Evolutionary conservation across 2,329 filamentous ascomycete species (phyloP).

Genomic region (Pyrenochaeta sp.): DNA sequence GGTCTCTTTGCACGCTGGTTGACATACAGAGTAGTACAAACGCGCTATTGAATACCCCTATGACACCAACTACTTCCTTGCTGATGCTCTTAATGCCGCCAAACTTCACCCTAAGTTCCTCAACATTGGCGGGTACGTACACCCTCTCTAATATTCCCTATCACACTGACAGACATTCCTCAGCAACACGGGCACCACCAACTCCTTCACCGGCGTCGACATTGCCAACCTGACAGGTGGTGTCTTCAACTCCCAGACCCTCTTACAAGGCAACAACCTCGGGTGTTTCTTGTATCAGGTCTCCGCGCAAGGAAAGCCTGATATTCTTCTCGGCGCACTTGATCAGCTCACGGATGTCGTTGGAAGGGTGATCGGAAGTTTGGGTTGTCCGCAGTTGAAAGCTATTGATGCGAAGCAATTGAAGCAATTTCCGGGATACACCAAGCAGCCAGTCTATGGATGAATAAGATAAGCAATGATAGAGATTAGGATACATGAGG

Average conservation of each 20-base stretch:
- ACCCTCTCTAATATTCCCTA: not conserved
- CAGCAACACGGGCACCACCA: slow-evolving; percentile 31
- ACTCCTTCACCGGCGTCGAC: slow-evolving; percentile 32
- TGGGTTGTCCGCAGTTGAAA: slow-evolving; percentile 27
- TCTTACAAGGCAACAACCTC: slow-evolving; percentile 26
- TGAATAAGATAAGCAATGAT: not conserved
- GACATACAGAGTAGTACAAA: slow-evolving; percentile 19
- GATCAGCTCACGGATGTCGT: slow-evolving; percentile 22
- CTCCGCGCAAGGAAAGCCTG: slow-evolving; percentile 31
- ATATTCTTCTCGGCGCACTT: slow-evolving; percentile 25
- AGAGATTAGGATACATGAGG: not conserved
- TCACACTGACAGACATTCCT: not conserved
- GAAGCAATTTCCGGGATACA: slow-evolving; percentile 31
- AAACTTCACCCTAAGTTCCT: slow-evolving; percentile 33
- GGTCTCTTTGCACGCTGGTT: not conserved
- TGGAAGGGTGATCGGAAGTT: slow-evolving; percentile 18
- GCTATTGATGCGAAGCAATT: slow-evolving; percentile 22
- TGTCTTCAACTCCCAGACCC: slow-evolving; percentile 19
- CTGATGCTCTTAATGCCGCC: slow-evolving; percentile 26
- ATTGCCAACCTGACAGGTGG: slow-evolving; percentile 25
- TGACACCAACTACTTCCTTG: slow-evolving; percentile 29
- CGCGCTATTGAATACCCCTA: slow-evolving; percentile 33
- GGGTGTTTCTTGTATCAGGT: slow-evolving; percentile 27
- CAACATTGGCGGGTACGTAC: slow-evolving; percentile 25
- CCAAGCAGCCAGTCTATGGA: slow-evolving; percentile 23